phyloP scores from a whole-genome alignment of 2,329 filamentous ascomycete species.

The Emmonsiellopsis sp. region DNA sequence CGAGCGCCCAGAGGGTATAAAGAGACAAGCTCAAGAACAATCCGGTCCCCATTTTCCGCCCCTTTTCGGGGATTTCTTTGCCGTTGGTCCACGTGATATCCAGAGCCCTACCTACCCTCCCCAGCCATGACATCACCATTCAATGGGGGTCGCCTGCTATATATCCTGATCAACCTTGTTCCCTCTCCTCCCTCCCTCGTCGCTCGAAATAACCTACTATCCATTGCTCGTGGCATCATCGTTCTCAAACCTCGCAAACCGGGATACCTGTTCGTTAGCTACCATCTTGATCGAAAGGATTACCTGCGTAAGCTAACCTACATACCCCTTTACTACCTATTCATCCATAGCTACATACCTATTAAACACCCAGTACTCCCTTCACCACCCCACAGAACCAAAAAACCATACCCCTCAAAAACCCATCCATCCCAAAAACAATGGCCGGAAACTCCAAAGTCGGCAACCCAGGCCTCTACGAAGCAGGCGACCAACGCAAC shows the following conservation, averaged over 20 bases:
- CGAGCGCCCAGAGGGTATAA: too few species aligned
- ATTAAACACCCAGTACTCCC: too few species aligned
- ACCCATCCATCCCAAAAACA: too few species aligned
- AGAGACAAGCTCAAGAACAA: background rate
- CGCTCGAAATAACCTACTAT: background rate
- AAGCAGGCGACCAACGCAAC: slow-evolving; percentile 68
- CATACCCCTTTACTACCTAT: too few species aligned
- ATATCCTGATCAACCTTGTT: background rate
- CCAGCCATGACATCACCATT: background rate
- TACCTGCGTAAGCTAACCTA: too few species aligned
- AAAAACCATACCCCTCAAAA: too few species aligned
- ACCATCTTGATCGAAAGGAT: too few species aligned
- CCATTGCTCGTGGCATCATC: too few species aligned
- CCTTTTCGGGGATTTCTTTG: background rate
- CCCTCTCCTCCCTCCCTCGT: background rate
- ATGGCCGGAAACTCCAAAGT: slow-evolving; percentile 56
- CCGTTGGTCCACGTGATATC: background rate
- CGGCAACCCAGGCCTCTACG: slow-evolving; percentile 58
- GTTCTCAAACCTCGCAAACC: too few species aligned
- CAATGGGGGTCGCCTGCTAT: too few species aligned
- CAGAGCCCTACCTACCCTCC: background rate
- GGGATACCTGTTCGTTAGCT: background rate
- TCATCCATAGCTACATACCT: too few species aligned
- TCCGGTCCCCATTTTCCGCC: background rate
- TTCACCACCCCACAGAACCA: too few species aligned